phyloP scores from a whole-genome alignment of 805 yeast genomes.

The Lipomyces yamanashiensis region DNA sequence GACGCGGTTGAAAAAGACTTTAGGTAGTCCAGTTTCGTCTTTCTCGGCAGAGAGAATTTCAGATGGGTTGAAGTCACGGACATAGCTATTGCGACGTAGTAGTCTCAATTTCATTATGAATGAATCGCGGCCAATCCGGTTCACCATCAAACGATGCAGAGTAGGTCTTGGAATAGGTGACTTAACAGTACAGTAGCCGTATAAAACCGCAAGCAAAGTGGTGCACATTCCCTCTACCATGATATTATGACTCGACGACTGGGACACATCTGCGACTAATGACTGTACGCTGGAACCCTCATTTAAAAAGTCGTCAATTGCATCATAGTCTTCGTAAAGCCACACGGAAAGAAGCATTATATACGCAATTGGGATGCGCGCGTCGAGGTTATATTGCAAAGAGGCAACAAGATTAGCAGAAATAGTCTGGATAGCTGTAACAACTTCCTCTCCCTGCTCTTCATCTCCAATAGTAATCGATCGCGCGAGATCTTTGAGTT shows the following conservation, averaged over 20 bases:
- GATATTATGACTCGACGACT: conserved; percentile 52
- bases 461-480: conserved; percentile 59
- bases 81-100: conserved; percentile 62
- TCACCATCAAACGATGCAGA: conserved; percentile 63
- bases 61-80: conserved; percentile 61
- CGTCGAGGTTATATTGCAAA: conserved; percentile 61
- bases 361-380: conserved; percentile 78
- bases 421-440: conserved; percentile 73
- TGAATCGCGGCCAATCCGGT: conserved; percentile 79
- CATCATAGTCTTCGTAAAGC: conserved; percentile 76
- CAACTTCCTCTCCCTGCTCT: conserved; percentile 64
- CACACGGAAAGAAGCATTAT: conserved; percentile 73
- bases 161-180: conserved; percentile 64
- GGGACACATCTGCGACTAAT: conserved; percentile 64
- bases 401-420: conserved; percentile 73
- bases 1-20: conserved; percentile 68
- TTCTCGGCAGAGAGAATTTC: conserved; percentile 56
- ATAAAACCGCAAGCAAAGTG: conserved; percentile 72
- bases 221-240: conserved; percentile 75
- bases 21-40: conserved; percentile 87
- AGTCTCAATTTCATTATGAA: conserved; percentile 74
- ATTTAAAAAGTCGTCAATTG: conserved; percentile 73
- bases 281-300: conserved; percentile 71
- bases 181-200: conserved; percentile 68
- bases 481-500: conserved; percentile 55